phyloP scores from a whole-genome alignment of 208 protist species.

The Wallacemonas sp. region DNA sequence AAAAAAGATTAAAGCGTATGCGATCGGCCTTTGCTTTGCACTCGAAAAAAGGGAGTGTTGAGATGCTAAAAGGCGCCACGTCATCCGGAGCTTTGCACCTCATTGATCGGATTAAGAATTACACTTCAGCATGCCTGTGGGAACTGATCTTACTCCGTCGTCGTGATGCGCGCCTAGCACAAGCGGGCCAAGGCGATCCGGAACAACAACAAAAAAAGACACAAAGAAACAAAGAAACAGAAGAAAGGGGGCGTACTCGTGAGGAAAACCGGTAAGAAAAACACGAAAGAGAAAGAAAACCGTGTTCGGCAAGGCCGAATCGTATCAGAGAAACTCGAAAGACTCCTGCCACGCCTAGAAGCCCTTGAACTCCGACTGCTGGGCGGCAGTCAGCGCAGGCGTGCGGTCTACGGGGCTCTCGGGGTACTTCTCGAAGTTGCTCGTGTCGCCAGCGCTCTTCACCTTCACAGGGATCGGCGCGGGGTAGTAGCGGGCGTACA shows the following conservation, averaged over 20 bases:
- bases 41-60: too few species aligned
- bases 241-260: neutral
- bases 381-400: constrained; percentile 55
- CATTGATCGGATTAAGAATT: too few species aligned
- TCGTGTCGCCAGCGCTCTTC: constrained; percentile 78
- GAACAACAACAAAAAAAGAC: neutral
- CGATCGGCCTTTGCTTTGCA: too few species aligned
- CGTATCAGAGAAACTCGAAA: too few species aligned
- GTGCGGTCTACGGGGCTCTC: constrained; percentile 73
- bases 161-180: too few species aligned
- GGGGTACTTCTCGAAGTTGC: constrained; percentile 89
- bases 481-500: constrained; percentile 77
- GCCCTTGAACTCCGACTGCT: constrained; percentile 83
- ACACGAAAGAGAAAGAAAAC: neutral
- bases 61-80: too few species aligned
- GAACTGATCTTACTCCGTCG: too few species aligned
- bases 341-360: constrained; percentile 34
- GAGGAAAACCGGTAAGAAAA: neutral
- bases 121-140: too few species aligned
- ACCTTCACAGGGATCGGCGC: constrained; percentile 83
- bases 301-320: too few species aligned
- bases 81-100: too few species aligned
- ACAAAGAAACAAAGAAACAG: neutral
- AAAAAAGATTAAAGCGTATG: too few species aligned
- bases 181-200: neutral